These are phyloP conservation scores for Cokeromyces recurvatus DNA, from an alignment of 371 early-diverging fungal genomes.

Conservation along the genomic window DNA sequence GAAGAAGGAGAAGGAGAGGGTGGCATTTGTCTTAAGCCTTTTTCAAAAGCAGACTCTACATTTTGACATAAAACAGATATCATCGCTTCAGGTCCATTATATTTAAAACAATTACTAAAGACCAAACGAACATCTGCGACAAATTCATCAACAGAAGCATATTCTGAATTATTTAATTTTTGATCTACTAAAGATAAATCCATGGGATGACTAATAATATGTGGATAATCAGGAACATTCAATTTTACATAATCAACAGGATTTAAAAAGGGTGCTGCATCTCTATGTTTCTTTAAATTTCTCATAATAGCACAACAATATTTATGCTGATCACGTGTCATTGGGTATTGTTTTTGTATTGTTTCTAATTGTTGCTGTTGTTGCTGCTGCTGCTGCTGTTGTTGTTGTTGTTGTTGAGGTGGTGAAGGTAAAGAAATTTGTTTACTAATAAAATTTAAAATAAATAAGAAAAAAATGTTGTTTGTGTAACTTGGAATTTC, in stretches of 20 bases:
- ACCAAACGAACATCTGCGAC: constrained; percentile 72
- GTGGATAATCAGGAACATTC: constrained; percentile 92
- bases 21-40: constrained; percentile 67
- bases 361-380: too few species aligned
- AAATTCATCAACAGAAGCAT: constrained; percentile 64
- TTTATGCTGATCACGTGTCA: constrained; percentile 77
- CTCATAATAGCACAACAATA: constrained; percentile 74
- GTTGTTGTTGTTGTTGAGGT: too few species aligned
- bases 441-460: too few species aligned
- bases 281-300: constrained; percentile 67
- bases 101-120: constrained; percentile 85
- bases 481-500: too few species aligned
- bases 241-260: constrained; percentile 95
- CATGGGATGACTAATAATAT: constrained; percentile 94
- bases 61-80: constrained; percentile 75
- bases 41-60: constrained; percentile 71
- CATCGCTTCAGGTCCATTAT: constrained; percentile 78
- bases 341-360: too few species aligned
- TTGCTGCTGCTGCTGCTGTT: too few species aligned
- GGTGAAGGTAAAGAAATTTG: too few species aligned
- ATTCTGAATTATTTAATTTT: constrained; percentile 73
- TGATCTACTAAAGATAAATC: constrained; percentile 89
- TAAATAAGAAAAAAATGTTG: too few species aligned
- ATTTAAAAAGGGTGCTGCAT: constrained; percentile 76
- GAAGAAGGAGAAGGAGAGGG: constrained; percentile 4